These are phyloP conservation scores for Linum tenue DNA, from an alignment of 345 rosid species.

Conservation along the genomic window DNA sequence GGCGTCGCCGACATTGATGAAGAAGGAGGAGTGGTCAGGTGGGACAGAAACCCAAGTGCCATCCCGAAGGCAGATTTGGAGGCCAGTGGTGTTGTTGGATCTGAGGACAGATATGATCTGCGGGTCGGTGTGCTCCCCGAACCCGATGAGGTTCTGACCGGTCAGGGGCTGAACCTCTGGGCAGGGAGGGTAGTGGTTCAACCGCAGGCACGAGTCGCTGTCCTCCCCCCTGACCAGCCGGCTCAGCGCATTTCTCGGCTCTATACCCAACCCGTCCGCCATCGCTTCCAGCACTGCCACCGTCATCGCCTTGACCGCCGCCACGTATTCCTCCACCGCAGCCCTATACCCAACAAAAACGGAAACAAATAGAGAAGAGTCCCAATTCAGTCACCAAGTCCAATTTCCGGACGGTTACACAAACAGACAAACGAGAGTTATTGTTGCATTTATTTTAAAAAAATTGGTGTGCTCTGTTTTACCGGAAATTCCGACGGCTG, in stretches of 20 bases:
- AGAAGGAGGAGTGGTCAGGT: constrained; percentile 40
- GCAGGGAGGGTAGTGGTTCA: constrained; percentile 49
- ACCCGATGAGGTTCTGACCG: constrained; percentile 38
- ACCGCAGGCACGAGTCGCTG: constrained; percentile 47
- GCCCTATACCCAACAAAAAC: constrained; percentile 5
- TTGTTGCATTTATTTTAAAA: no score
- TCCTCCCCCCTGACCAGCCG: constrained; percentile 20
- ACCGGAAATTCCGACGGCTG: constrained; percentile 46
- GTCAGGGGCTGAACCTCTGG: constrained; percentile 30
- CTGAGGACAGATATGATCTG: constrained; percentile 49
- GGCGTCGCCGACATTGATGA: constrained; percentile 46
- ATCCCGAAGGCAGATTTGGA: constrained; percentile 41
- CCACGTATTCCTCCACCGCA: constrained; percentile 29
- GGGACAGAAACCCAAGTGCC: constrained; percentile 51
- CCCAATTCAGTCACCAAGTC: not conserved
- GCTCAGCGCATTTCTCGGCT: constrained; percentile 25
- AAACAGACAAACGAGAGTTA: not conserved
- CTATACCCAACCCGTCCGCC: constrained; percentile 26
- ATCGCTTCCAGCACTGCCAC: constrained; percentile 21
- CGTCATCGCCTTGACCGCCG: constrained; percentile 26
- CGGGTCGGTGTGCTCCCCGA: constrained; percentile 66
- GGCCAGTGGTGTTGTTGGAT: constrained; percentile 52
- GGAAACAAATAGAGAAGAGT: not conserved
- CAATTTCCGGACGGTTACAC: not conserved
- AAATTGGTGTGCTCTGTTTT: not conserved